Evolutionary conservation across 306 rosid genomes (phyloP), one percentile per base, ranked within the genome.

Genomic region (Cucurbita argyrosperma): DNA sequence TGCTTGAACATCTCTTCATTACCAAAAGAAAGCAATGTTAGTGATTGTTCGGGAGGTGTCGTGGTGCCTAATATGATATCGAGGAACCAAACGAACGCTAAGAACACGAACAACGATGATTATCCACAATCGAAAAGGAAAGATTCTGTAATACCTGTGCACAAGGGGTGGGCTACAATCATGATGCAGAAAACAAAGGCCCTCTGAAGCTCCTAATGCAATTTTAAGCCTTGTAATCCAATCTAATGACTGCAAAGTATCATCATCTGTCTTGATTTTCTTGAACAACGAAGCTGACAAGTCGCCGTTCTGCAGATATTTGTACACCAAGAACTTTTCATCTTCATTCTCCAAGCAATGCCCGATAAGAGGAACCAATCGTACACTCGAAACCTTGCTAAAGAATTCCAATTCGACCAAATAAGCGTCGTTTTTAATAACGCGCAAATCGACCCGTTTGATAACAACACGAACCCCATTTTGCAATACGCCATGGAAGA

Each of bases 221-320:
- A 94, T 91, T 86, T 94, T 94, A 66, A 94, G 83, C 80, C 99
- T 94, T 42, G 96, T 94, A 75, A 91, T 91, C 97, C 97, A 94
- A 84, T 94, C 99, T 84, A 91, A 78, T n/a, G 99, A 94, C 84
- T 86, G 90, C 82, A 82, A 85, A 51, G 79, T 68, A 38, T 87
- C 95, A 75, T 89, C 96, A 51, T 85, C 85, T 13, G 87, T 72
- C 49, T 77, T 76, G 55, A 79, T 72, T 61, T 87, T 87, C 85
- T 80, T 85, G 84, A 54, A 82, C 76, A 94, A 82, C 66, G 95
- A 84, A 83, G 80, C 82, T 58, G 92, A 88, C 83, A 94, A 83
- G 86, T 94, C 99, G 69, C 95, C 84, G 72, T 94, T 94, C 50
- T 90, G 92, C 88, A 91, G 79, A 26, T 40, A 74, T 80, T 88